Conservation (phyloP, 768 basidiomycete species). For the Pleurotus citrinopileatus region DNA sequence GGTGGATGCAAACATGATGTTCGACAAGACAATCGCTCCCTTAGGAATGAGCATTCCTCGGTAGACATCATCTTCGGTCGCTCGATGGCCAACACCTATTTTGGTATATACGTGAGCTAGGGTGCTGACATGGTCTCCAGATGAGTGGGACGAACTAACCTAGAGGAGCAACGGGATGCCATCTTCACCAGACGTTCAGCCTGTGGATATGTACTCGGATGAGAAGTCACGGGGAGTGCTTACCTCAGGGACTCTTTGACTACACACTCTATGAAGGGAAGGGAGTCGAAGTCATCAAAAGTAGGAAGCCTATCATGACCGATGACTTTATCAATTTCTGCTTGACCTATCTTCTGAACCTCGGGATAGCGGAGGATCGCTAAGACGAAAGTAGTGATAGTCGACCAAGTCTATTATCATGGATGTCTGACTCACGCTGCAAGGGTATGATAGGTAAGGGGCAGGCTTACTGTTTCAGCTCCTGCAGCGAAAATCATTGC, state of each 20-base stretch:
- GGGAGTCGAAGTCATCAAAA: slow-evolving; percentile 15
- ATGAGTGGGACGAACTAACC: slow-evolving; percentile 1
- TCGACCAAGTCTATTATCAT: neutral
- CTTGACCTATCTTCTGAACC: slow-evolving; percentile 22
- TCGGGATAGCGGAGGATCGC: slow-evolving; percentile 27
- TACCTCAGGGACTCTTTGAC: slow-evolving; percentile 18
- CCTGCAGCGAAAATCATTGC: slow-evolving; percentile 1
- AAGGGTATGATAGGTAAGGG: neutral
- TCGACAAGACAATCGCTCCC: slow-evolving; percentile 29
- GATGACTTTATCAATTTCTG: slow-evolving; percentile 25
- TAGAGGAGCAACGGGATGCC: slow-evolving; percentile 9
- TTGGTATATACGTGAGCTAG: too few species aligned
- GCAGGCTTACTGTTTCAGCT: slow-evolving; percentile 2
- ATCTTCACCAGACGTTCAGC: neutral
- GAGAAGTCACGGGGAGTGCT: neutral
- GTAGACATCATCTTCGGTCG: slow-evolving; percentile 25
- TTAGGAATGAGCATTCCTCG: slow-evolving; percentile 30
- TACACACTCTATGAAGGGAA: slow-evolving; percentile 23
- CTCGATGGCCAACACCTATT: slow-evolving; percentile 14
- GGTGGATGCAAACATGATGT: slow-evolving; percentile 15
- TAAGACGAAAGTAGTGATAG: slow-evolving; percentile 19
- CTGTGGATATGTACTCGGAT: neutral
- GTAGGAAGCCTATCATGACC: slow-evolving; percentile 23
- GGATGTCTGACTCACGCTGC: neutral
- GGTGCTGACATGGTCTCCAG: neutral